These are phyloP conservation scores for Flueggea neowawraea DNA, from an alignment of 441 rosid genomes.

Conservation along the genomic window DNA sequence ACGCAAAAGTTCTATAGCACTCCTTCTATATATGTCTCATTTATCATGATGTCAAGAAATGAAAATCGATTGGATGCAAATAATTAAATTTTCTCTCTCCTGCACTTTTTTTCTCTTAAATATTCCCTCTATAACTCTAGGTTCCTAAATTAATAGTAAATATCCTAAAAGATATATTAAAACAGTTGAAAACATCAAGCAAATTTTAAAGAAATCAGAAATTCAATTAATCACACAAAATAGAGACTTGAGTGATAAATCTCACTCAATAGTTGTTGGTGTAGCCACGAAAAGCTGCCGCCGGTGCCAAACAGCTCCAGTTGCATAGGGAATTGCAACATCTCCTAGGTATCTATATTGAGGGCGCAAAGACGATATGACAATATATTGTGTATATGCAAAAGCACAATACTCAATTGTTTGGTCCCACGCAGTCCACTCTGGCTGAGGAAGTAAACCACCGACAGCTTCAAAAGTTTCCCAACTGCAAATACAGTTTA, in stretches of 20 bases:
- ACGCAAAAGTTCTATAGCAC: no score
- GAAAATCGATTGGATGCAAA: no score
- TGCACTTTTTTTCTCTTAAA: no score
- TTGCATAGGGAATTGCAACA: constrained; percentile 92
- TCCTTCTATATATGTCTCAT: no score
- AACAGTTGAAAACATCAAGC: neutral
- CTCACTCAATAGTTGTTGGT: constrained; percentile 98
- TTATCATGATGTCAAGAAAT: no score
- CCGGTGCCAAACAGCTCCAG: constrained; percentile 99
- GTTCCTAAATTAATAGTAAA: neutral
- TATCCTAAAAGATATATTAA: neutral
- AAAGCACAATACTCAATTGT: constrained; percentile 99
- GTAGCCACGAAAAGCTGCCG: constrained; percentile 98
- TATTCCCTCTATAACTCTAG: no score
- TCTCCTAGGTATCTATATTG: constrained; percentile 97
- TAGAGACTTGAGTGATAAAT: constrained; percentile 9
- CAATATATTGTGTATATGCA: constrained; percentile 92
- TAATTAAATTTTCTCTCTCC: no score
- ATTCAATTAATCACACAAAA: neutral
- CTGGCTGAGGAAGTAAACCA: constrained; percentile 97
- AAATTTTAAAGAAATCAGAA: neutral
- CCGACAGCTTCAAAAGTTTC: constrained; percentile 98
- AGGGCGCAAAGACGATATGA: constrained; percentile 93
- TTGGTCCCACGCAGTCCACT: constrained; percentile 99
- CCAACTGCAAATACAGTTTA: constrained; percentile 67